Evolutionary conservation across 2,329 filamentous ascomycete genomes (phyloP), one percentile per base, ranked within the genome.

Genomic region (Aureobasidium musti): DNA sequence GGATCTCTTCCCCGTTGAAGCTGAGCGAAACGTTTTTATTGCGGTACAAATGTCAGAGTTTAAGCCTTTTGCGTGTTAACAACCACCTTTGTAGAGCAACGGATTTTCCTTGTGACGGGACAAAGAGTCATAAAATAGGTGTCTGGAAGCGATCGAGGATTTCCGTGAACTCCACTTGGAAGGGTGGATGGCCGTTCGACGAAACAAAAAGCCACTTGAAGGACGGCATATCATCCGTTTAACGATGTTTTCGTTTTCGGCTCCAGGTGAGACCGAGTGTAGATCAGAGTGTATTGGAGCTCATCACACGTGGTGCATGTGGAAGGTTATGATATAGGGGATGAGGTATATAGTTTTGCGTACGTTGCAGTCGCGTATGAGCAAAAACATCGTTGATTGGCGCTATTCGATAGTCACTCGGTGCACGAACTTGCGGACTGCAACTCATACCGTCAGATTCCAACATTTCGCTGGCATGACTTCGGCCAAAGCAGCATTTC

Each of bases 21-120:
- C 7, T 30, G 10, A 33, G 4, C n/a, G 7, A 21, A 59, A 59
- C 54, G 54, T 59, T 33, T 59, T 59, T 59, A 59, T 59, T 59
- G 54, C 10, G 14, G 17, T 59, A 14, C 8, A 45, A n/a, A 10
- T 19, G 6, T 37, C 23, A 7, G 6, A 39, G 30, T 26, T 54
- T 19, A 56, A 41, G 30, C 33, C 28, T 56, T 28, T n/a, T 13
- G n/a, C 14, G n/a, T 41, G 53, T 11, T 14, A 41, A 41, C 53
- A 26, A 41, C 33, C n/a, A 39, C 23, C 8, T 26, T 41, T 6
- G 5, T 21, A 19, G 13, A 30, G 13, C 21, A 30, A 26, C 4
- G 33, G 5, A 26, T 14, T 5, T 17, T 14, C 35, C 14, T 39
- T 14, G 14, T 17, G 35, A 39, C 13, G 14, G 35, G 2, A 6